Conservation (phyloP, 2,329 filamentous ascomycete species). For the Colletotrichum lupini region DNA sequence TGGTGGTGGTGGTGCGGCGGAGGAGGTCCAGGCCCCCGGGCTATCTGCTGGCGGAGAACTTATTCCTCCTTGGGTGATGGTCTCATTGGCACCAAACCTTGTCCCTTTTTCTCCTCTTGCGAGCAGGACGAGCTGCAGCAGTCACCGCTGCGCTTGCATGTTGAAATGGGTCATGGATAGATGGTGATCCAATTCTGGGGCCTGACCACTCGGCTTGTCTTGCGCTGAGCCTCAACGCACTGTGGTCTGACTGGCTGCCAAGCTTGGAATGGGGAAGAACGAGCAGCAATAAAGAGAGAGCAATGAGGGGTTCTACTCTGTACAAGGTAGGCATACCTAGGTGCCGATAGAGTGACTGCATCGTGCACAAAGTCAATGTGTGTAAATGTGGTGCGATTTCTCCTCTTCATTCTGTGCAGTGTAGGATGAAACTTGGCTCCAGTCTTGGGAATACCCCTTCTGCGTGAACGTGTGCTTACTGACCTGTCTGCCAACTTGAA, state of each 20-base stretch:
- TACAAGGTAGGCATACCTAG: background rate
- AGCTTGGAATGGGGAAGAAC: background rate
- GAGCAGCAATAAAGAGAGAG: background rate
- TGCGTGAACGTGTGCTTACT: background rate
- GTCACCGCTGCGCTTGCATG: conserved; percentile 18
- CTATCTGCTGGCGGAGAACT: background rate
- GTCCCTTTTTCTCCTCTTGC: background rate
- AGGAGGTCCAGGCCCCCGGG: conserved; percentile 6
- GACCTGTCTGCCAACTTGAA: conserved; percentile 7
- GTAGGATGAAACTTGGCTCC: background rate
- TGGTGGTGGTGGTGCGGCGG: background rate
- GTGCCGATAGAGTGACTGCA: background rate
- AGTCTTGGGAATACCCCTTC: background rate
- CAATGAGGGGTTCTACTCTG: background rate
- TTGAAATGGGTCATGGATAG: background rate
- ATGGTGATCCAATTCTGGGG: conserved; percentile 6
- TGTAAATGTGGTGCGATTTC: background rate
- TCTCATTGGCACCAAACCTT: conserved; percentile 13
- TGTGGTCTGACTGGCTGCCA: background rate
- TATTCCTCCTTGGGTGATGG: background rate
- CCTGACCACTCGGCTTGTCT: background rate
- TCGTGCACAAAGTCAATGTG: background rate
- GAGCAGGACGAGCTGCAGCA: conserved; percentile 22
- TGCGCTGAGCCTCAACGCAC: conserved; percentile 8
- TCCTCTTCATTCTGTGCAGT: background rate